phyloP scores from a whole-genome alignment of 495 filamentous ascomycete genomes.

The Talaromyces ruber region DNA sequence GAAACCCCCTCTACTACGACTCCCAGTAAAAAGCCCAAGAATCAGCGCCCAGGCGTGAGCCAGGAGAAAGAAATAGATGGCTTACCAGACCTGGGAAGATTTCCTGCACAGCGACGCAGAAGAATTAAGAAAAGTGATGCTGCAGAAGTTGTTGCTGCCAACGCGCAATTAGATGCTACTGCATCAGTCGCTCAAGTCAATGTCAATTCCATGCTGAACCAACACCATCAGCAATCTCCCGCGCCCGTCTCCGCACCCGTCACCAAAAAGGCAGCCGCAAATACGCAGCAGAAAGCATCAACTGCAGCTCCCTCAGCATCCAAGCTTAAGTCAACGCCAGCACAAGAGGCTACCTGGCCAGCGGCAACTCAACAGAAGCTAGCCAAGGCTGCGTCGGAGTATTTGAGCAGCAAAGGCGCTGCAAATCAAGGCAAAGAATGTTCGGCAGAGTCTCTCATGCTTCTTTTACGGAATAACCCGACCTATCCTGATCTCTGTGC shows the following conservation, averaged over 20 bases:
- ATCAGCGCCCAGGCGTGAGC: neutral
- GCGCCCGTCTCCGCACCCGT: neutral
- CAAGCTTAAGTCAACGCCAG: slow-evolving; percentile 2
- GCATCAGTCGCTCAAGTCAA: neutral
- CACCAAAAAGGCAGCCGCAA: neutral
- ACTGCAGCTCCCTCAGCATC: neutral
- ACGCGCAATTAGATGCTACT: neutral
- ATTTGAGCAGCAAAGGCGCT: slow-evolving; percentile 12
- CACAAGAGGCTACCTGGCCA: slow-evolving; percentile 18
- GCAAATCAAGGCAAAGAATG: slow-evolving; percentile 18
- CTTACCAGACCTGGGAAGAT: slow-evolving; percentile 15
- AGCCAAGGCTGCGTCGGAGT: slow-evolving; percentile 20
- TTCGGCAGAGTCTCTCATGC: slow-evolving; percentile 22
- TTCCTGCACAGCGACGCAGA: slow-evolving; percentile 15
- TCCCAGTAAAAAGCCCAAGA: neutral
- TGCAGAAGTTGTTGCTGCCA: neutral
- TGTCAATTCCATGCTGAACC: slow-evolving; percentile 2
- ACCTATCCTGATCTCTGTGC: slow-evolving; percentile 42
- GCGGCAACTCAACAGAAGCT: slow-evolving; percentile 21
- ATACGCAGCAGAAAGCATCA: neutral
- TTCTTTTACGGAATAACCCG: slow-evolving; percentile 36
- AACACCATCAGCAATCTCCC: neutral
- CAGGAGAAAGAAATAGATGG: neutral
- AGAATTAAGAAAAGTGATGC: neutral
- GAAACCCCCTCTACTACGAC: no score